Percentiles rank a stretch among this genome's conserved stretches.
Conservation (phyloP, 106 monocot species). For the Chionographis japonica region DNA sequence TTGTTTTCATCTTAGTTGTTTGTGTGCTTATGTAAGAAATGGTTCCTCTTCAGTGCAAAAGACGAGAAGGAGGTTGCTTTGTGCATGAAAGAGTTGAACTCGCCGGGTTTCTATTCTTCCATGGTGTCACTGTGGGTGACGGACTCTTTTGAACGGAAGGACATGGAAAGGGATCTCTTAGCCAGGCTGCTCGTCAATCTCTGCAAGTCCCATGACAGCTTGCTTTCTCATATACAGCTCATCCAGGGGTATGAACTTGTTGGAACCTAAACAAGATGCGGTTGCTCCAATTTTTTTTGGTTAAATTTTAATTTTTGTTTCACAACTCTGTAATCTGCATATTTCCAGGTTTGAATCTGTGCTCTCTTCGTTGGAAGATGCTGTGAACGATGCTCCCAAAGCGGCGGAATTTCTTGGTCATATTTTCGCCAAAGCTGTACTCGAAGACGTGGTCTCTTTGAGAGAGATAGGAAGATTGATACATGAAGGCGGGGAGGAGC, state of each 20-base stretch:
- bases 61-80: conserved; percentile 71
- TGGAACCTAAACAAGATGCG: background rate
- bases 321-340: background rate
- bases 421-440: conserved; percentile 53
- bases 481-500: conserved; percentile 75
- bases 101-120: conserved; percentile 61
- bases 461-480: conserved; percentile 59
- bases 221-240: conserved; percentile 61
- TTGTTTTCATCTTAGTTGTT: too few relatives aligned
- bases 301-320: background rate
- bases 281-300: background rate
- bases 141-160: conserved; percentile 90
- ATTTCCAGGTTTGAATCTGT: conserved; percentile 61
- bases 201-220: conserved; percentile 39
- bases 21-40: too few relatives aligned
- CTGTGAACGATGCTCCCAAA: conserved; percentile 83
- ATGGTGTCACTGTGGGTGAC: conserved; percentile 79
- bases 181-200: conserved; percentile 71
- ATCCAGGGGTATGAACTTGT: conserved; percentile 55
- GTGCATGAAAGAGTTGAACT: conserved; percentile 76
- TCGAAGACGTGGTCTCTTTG: conserved; percentile 52
- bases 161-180: conserved; percentile 69
- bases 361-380: conserved; percentile 67
- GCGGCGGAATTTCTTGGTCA: conserved; percentile 83
- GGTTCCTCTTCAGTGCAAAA: conserved; percentile 48